Percentiles rank a stretch among this genome's conserved stretches.
Conservation (phyloP, 2,329 filamentous ascomycete genomes). For the Trichoderma atroviride region DNA sequence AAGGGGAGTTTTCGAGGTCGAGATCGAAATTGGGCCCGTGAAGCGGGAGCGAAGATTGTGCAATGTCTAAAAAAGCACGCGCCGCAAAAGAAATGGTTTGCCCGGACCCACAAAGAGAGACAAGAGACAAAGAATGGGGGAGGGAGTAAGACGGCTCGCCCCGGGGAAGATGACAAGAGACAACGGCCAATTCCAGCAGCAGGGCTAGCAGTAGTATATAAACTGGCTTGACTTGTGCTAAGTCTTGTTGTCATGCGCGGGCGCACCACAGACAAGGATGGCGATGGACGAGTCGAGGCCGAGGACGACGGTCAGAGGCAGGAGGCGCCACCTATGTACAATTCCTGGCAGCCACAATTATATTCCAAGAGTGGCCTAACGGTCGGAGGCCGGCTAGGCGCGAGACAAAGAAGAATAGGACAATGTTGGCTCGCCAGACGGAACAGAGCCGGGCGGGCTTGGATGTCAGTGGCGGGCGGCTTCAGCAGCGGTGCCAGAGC, state of each 20-base stretch:
- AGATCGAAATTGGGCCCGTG: conserved; percentile 15
- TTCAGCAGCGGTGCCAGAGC: conserved; percentile 9
- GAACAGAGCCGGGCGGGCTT: neutral
- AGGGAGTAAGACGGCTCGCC: conserved; percentile 4
- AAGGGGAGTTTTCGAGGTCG: neutral
- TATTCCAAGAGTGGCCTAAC: neutral
- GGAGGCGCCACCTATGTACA: conserved; percentile 18
- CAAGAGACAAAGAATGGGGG: neutral
- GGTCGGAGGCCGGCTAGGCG: neutral
- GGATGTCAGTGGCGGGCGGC: neutral
- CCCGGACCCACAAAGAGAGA: conserved; percentile 26
- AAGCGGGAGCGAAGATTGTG: conserved; percentile 17
- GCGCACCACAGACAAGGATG: conserved; percentile 3
- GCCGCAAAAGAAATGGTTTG: conserved; percentile 24
- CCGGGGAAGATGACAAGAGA: neutral
- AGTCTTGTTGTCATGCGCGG: neutral
- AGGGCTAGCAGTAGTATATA: neutral
- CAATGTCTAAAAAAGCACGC: conserved; percentile 22
- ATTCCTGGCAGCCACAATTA: neutral
- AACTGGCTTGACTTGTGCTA: neutral
- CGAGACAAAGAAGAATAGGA: neutral
- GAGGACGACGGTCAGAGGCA: conserved; percentile 7
- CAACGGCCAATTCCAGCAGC: neutral
- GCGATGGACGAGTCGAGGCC: conserved; percentile 7
- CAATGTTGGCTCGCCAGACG: neutral